Evolutionary conservation across 2,329 filamentous ascomycete species (phyloP), one percentile per base, ranked within the genome.

Genomic region (Fusarium sp.): DNA sequence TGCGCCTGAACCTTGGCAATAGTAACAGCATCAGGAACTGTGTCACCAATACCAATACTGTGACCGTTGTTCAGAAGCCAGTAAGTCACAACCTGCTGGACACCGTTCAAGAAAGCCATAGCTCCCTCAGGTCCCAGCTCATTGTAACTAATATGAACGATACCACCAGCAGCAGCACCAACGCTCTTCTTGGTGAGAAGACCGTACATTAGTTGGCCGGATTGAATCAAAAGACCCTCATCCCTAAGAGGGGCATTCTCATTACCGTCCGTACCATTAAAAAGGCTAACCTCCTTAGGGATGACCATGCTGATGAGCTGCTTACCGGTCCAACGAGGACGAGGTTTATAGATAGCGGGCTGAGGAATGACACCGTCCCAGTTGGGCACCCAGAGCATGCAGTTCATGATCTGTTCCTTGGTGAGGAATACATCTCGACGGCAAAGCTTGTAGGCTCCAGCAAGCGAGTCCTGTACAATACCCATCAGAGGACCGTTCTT

Each of bases 11-110:
- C 94, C 79, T 91, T 91, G 55, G 89, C 85, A 58, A 97, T 96
- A 4, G 95, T 98, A 19, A 83, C 81, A 66, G 89, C 88, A 77
- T 98, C 94, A 7, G 96, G 96, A 74, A 99, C 95, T 3, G 96
- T 98, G 77, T 99, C 96, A 82, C 96, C 96, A 73, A 99, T 97
- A 81, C 96, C 96, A 69, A 99, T 97, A 80, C 94, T 97, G 85
- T 97, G 96, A 49, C 96, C 96, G 73, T 97, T 91, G 79, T 99
- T 95, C 38, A 98, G 83, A 40, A 99, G 88, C 96, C 96, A 99
- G 81, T 98, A 97, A 76, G 95, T 96, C 72, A 98, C 92, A 55
- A 98, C 93, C 52, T 93, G 90, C 80, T 99, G 96, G 56, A 93
- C 91, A 69, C 94, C 94, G 76, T 97, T 97, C 82, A 99, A 93